A percentile compares a stretch with the other conserved stretches of the same genome.
phyloP scores from a whole-genome alignment of 208 protist genomes.

The Crithidia thermophila region DNA sequence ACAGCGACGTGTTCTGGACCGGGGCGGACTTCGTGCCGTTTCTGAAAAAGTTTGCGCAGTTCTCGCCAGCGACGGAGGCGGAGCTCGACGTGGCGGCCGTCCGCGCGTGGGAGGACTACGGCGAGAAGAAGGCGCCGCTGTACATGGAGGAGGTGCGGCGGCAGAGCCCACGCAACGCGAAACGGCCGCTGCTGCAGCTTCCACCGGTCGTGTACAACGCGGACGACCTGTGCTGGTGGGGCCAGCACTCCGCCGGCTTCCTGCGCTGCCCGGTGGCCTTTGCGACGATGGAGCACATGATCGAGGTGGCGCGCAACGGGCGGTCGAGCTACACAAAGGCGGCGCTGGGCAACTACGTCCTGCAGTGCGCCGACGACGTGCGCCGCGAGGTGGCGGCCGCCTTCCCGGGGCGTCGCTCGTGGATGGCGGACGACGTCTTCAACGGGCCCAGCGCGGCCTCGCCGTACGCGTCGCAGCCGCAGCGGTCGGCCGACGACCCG shows the following conservation, averaged over 20 bases:
- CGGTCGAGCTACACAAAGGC: slow-evolving; percentile 11
- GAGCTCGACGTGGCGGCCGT: slow-evolving; percentile 40
- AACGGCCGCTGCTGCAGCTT: slow-evolving; percentile 34
- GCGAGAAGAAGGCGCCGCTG: slow-evolving; percentile 33
- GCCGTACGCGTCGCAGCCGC: slow-evolving; percentile 4
- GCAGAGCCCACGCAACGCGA: background rate
- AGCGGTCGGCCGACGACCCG: slow-evolving; percentile 10
- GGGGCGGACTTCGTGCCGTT: slow-evolving; percentile 42
- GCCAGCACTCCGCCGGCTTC: slow-evolving; percentile 24
- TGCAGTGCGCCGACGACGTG: slow-evolving; percentile 9
- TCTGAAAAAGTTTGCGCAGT: slow-evolving; percentile 36
- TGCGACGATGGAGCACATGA: slow-evolving; percentile 35
- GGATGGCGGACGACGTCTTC: slow-evolving; percentile 27
- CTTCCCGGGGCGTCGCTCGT: slow-evolving; percentile 1
- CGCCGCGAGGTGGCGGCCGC: background rate
- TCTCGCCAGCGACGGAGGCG: slow-evolving; percentile 23
- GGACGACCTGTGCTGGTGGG: slow-evolving; percentile 36
- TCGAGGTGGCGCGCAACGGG: slow-evolving; percentile 32
- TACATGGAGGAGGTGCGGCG: slow-evolving; percentile 22
- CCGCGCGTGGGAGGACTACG: slow-evolving; percentile 48
- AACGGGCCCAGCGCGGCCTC: background rate
- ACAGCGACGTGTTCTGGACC: slow-evolving; percentile 42
- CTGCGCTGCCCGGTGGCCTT: slow-evolving; percentile 28
- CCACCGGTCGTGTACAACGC: slow-evolving; percentile 44
- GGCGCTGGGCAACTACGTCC: background rate